Evolutionary conservation across 2,329 filamentous ascomycete genomes (phyloP).

Genomic region (Fusarium buxicola): DNA sequence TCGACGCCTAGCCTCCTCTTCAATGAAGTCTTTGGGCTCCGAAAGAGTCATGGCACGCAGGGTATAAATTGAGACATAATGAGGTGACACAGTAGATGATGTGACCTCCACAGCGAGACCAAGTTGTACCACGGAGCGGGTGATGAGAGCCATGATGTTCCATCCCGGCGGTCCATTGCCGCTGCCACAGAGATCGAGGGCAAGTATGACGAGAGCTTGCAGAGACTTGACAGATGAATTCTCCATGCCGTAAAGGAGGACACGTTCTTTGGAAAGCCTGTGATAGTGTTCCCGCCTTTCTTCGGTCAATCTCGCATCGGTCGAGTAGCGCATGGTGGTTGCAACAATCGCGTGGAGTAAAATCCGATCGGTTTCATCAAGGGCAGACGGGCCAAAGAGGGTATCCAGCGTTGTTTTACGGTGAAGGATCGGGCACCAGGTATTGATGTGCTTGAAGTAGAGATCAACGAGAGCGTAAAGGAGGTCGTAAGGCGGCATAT

Average conservation of each 20-base stretch:
- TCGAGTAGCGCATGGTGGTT: slow-evolving; percentile 86
- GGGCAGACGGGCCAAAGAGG: slow-evolving; percentile 79
- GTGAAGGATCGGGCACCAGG: slow-evolving; percentile 92
- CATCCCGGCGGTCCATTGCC: slow-evolving; percentile 92
- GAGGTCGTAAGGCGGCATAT: slow-evolving; percentile 80
- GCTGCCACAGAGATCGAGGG: slow-evolving; percentile 84
- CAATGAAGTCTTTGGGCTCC: slow-evolving; percentile 85
- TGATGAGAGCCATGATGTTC: slow-evolving; percentile 91
- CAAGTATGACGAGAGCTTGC: slow-evolving; percentile 88
- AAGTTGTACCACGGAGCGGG: slow-evolving; percentile 87
- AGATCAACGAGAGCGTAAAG: slow-evolving; percentile 79
- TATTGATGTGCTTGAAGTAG: slow-evolving; percentile 84
- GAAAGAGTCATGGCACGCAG: slow-evolving; percentile 86
- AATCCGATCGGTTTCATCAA: slow-evolving; percentile 85
- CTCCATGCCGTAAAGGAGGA: slow-evolving; percentile 87
- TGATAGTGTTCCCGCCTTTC: slow-evolving; percentile 81
- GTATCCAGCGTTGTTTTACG: slow-evolving; percentile 83
- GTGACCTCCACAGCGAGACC: slow-evolving; percentile 86
- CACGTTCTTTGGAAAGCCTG: slow-evolving; percentile 83
- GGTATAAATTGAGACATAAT: slow-evolving; percentile 89
- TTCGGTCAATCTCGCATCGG: slow-evolving; percentile 78
- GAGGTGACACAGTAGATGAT: slow-evolving; percentile 81
- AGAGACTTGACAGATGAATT: slow-evolving; percentile 90
- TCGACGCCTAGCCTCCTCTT: slow-evolving; percentile 86
- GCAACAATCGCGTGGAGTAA: slow-evolving; percentile 90